Evolutionary conservation across 495 filamentous ascomycete genomes (phyloP).

Genomic region (Trichoderma orchidacearum): DNA sequence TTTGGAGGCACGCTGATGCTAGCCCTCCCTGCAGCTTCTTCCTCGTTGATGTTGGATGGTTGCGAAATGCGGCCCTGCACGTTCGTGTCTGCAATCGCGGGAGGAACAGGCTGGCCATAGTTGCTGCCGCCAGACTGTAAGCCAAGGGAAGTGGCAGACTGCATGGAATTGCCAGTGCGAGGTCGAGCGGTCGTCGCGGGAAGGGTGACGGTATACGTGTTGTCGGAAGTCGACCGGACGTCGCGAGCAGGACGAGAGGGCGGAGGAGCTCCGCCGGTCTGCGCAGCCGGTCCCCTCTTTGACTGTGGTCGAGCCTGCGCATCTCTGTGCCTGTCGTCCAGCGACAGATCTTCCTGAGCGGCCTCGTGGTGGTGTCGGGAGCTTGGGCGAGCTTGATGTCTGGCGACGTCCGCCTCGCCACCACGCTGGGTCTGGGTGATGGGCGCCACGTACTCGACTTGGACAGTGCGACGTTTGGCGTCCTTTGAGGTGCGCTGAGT

Average conservation of each 20-base stretch:
- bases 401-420: constrained; percentile 13
- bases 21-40: constrained; percentile 34
- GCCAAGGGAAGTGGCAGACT: constrained; percentile 46
- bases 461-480: constrained; percentile 84
- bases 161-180: constrained; percentile 70
- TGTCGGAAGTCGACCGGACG: constrained; percentile 35
- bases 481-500: constrained; percentile 41
- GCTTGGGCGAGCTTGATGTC: constrained; percentile 31
- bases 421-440: constrained; percentile 60
- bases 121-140: constrained; percentile 54
- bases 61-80: constrained; percentile 83
- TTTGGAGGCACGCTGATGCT: constrained; percentile 41
- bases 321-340: constrained; percentile 26
- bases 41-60: constrained; percentile 29
- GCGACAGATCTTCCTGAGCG: constrained; percentile 12
- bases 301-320: constrained; percentile 7
- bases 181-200: constrained; percentile 46
- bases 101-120: constrained; percentile 79
- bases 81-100: constrained; percentile 79
- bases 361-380: constrained; percentile 9
- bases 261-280: constrained; percentile 14
- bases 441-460: constrained; percentile 95
- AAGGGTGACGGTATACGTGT: constrained; percentile 25
- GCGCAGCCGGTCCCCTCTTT: neutral
- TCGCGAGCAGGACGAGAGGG: constrained; percentile 29